phyloP scores from a whole-genome alignment of 371 early-diverging fungal species.

The Rhizomucor pusillus region DNA sequence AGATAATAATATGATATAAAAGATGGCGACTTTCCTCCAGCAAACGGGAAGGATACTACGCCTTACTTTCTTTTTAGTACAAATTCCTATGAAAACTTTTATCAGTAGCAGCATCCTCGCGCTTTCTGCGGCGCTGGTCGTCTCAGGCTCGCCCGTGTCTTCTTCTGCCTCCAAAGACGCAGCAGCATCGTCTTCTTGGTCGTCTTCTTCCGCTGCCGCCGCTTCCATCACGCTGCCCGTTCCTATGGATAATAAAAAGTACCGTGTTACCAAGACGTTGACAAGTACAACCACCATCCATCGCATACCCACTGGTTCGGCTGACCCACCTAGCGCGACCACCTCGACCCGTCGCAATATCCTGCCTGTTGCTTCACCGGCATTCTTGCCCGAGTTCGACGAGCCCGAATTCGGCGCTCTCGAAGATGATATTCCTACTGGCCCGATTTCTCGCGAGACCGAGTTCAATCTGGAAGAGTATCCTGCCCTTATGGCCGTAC shows the following conservation, averaged over 20 bases:
- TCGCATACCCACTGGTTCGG: background rate
- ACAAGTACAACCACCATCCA: background rate
- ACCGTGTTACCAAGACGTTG: no score
- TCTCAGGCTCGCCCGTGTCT: conserved; percentile 4
- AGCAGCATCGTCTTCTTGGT: background rate
- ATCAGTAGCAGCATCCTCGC: conserved; percentile 6
- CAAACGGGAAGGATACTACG: no score
- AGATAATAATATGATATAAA: no score
- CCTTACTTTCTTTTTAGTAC: no score
- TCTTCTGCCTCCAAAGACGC: conserved; percentile 3
- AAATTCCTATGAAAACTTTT: no score
- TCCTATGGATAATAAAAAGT: no score
- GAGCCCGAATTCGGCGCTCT: background rate
- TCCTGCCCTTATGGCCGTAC: conserved; percentile 20
- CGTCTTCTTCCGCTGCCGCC: conserved; percentile 1
- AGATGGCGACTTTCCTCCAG: no score
- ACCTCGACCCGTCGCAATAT: background rate
- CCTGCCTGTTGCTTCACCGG: conserved; percentile 11
- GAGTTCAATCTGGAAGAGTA: conserved; percentile 16
- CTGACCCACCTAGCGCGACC: background rate
- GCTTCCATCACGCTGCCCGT: background rate
- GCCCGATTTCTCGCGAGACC: conserved; percentile 12
- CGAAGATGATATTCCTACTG: conserved; percentile 13
- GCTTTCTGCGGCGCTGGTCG: conserved; percentile 17
- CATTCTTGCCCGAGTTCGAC: conserved; percentile 11